phyloP scores from a whole-genome alignment of 768 basidiomycete genomes.

The Mycena pura region DNA sequence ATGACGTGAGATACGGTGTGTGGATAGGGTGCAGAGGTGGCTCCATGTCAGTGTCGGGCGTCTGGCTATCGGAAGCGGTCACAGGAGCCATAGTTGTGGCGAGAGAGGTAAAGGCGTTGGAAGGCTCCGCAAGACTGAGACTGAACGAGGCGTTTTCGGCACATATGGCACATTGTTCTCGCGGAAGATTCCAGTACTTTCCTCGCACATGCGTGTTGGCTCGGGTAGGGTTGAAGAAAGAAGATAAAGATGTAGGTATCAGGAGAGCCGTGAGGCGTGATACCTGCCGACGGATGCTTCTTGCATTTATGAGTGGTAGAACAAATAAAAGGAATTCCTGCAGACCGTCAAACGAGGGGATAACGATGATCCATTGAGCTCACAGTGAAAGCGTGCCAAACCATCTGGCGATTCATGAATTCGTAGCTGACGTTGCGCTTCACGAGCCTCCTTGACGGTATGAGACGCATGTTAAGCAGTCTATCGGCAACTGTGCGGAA shows the following conservation, averaged over 20 bases:
- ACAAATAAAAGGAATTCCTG: constrained; percentile 96
- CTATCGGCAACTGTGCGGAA: constrained; percentile 87
- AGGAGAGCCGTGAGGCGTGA: constrained; percentile 44
- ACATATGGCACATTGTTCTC: constrained; percentile 90
- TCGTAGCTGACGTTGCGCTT: constrained; percentile 94
- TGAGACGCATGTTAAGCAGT: constrained; percentile 73
- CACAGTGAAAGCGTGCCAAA: constrained; percentile 98
- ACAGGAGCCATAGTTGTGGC: constrained; percentile 30
- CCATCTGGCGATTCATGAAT: constrained; percentile 99
- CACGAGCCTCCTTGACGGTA: constrained; percentile 71
- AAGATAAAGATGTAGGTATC: constrained; percentile 36
- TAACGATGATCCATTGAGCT: constrained; percentile 34
- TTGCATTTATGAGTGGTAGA: constrained; percentile 81
- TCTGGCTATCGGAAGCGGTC: constrained; percentile 30
- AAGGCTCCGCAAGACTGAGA: constrained; percentile 60
- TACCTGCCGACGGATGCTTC: constrained; percentile 65
- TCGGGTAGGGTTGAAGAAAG: constrained; percentile 32
- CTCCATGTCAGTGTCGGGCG: constrained; percentile 42
- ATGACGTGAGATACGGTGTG: constrained; percentile 84
- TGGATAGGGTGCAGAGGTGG: constrained; percentile 71
- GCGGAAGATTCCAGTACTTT: constrained; percentile 72
- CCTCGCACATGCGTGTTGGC: constrained; percentile 44
- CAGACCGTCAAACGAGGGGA: constrained; percentile 1
- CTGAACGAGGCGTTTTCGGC: constrained; percentile 73
- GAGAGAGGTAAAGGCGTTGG: constrained; percentile 54